These are phyloP conservation scores for Mortierella sp. DNA, from an alignment of 371 early-diverging fungal species.

Conservation along the genomic window DNA sequence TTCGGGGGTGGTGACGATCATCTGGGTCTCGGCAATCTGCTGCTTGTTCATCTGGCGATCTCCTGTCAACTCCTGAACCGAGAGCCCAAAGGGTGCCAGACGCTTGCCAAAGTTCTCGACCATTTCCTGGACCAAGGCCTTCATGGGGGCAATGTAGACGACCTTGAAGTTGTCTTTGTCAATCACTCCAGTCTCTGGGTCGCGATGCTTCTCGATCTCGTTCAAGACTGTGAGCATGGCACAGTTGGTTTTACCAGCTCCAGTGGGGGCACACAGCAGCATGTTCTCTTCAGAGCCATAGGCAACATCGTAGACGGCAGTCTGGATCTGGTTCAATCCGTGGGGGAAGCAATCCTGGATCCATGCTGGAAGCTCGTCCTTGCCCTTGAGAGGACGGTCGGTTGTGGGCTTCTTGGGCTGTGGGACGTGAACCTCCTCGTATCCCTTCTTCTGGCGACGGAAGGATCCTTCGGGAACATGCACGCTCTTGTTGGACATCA, in stretches of 20 bases:
- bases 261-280: constrained; percentile 99
- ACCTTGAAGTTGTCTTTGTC: constrained; percentile 93
- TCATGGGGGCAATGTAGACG: constrained; percentile 99
- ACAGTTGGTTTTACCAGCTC: constrained; percentile 99
- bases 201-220: constrained; percentile 84
- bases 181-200: constrained; percentile 82
- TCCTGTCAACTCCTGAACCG: constrained; percentile 98
- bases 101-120: constrained; percentile 90
- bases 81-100: constrained; percentile 85
- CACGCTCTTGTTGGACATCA: constrained; percentile 97
- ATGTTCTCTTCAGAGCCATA: constrained; percentile 94
- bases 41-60: constrained; percentile 96
- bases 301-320: constrained; percentile 88
- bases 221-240: constrained; percentile 97
- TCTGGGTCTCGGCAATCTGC: constrained; percentile 95
- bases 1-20: constrained; percentile 99
- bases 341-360: constrained; percentile 82
- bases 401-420: constrained; percentile 84
- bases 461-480: constrained; percentile 95
- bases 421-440: constrained; percentile 98
- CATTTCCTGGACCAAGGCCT: constrained; percentile 99
- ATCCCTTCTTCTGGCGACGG: constrained; percentile 94
- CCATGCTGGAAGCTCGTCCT: constrained; percentile 90
- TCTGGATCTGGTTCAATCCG: constrained; percentile 94
- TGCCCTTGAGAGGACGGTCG: constrained; percentile 80